Conservation (phyloP, 805 yeast species). For the Hanseniaspora valbyensis region DNA sequence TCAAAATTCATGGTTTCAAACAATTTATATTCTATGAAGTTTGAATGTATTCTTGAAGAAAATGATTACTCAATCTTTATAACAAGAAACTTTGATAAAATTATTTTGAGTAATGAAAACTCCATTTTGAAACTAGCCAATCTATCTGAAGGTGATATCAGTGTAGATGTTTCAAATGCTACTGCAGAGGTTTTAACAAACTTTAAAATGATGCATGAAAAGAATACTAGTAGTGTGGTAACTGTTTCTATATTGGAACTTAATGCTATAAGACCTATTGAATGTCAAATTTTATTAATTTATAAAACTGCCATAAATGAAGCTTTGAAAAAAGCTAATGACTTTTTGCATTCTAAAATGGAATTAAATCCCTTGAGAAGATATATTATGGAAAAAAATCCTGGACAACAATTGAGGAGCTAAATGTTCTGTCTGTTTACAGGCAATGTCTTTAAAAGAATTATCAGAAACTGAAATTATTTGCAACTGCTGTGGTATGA, state of each 20-base stretch:
- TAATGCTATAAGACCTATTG: conserved; percentile 4
- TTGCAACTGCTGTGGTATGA: conserved; percentile 58
- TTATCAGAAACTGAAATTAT: conserved; percentile 27
- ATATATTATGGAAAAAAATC: not conserved
- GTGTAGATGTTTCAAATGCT: not conserved
- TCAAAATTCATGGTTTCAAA: not conserved
- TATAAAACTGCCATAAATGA: not conserved
- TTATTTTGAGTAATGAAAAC: not conserved
- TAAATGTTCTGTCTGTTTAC: conserved; percentile 53
- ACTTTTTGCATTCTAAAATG: not conserved
- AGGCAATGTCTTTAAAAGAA: conserved; percentile 17
- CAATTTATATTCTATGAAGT: not conserved
- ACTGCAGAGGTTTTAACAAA: not conserved
- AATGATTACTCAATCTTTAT: conserved; percentile 5
- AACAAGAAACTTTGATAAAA: conserved; percentile 2
- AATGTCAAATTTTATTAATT: conserved; percentile 4
- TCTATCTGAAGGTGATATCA: not conserved
- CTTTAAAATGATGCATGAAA: not conserved
- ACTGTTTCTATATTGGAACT: not conserved
- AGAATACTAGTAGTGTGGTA: not conserved
- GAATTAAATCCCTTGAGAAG: conserved; percentile 6
- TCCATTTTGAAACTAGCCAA: not conserved
- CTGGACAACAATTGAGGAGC: conserved; percentile 17
- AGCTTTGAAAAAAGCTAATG: not conserved
- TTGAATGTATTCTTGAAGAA: not conserved